phyloP scores from a whole-genome alignment of 768 basidiomycete genomes.

The Butyriboletus loyo region DNA sequence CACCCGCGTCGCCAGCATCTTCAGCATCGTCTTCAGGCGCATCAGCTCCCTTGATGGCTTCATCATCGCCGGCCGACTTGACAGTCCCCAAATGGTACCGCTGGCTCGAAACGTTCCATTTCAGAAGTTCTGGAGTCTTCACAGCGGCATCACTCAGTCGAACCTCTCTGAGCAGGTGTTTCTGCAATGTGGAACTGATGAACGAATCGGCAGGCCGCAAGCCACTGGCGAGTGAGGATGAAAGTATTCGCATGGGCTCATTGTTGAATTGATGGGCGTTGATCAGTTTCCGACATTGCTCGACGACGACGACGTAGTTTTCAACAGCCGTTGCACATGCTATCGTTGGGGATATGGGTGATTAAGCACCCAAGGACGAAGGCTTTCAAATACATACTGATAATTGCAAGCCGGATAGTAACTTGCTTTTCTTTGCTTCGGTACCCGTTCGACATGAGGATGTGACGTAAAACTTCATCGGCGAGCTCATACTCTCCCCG shows the following conservation, averaged over 20 bases:
- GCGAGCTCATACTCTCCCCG: slow-evolving; percentile 62
- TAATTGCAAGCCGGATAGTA: slow-evolving; percentile 69
- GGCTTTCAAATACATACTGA: slow-evolving; percentile 47
- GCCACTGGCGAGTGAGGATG: slow-evolving; percentile 71
- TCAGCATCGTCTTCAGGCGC: slow-evolving; percentile 35
- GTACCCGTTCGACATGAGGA: slow-evolving; percentile 72
- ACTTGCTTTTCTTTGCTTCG: slow-evolving; percentile 59
- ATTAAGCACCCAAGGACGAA: neutral
- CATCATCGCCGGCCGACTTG: slow-evolving; percentile 21
- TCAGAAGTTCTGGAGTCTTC: slow-evolving; percentile 54
- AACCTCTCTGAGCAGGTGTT: slow-evolving; percentile 80
- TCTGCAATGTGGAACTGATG: slow-evolving; percentile 74
- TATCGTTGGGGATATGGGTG: slow-evolving; percentile 28
- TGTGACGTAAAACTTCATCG: slow-evolving; percentile 73
- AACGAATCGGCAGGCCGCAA: slow-evolving; percentile 69
- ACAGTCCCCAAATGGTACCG: slow-evolving; percentile 48
- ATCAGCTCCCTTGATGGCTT: slow-evolving; percentile 10
- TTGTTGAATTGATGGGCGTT: slow-evolving; percentile 80
- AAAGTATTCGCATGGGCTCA: slow-evolving; percentile 77
- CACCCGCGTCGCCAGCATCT: slow-evolving; percentile 20
- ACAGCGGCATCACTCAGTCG: slow-evolving; percentile 65
- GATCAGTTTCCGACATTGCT: slow-evolving; percentile 74
- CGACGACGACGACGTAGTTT: slow-evolving; percentile 58
- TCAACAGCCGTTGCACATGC: slow-evolving; percentile 69
- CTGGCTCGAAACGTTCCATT: slow-evolving; percentile 58